Evolutionary conservation across 2,329 filamentous ascomycete genomes (phyloP).

Genomic region (Colletotrichum camelliae): DNA sequence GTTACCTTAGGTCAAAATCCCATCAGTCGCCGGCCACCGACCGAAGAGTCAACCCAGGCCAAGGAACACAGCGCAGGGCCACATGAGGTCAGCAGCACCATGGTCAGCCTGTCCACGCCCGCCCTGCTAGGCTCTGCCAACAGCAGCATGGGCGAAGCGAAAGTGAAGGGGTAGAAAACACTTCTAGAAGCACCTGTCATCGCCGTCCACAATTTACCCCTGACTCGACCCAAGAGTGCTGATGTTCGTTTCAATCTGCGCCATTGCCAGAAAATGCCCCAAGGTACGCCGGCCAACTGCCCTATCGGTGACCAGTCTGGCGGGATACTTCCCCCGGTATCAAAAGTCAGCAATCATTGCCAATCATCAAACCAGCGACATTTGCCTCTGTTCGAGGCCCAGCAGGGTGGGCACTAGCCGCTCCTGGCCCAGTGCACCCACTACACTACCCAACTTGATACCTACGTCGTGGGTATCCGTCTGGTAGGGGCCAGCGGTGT

Average conservation of each 20-base stretch:
- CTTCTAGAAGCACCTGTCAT: background rate
- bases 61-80: background rate
- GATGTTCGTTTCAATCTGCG: background rate
- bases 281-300: background rate
- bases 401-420: slow-evolving; percentile 13
- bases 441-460: background rate
- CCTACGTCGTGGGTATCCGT: background rate
- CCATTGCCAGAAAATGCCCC: background rate
- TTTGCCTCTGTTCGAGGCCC: slow-evolving; percentile 8
- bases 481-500: background rate
- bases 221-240: background rate
- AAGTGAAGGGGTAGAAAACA: background rate
- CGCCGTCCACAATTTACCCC: background rate
- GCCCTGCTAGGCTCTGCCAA: background rate
- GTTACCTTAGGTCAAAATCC: background rate
- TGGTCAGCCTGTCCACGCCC: background rate
- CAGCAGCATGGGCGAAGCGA: background rate
- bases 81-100: slow-evolving; percentile 6
- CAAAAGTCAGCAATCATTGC: slow-evolving; percentile 1
- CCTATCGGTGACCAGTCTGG: background rate
- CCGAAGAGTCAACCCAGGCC: background rate
- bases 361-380: slow-evolving; percentile 13
- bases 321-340: background rate
- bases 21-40: slow-evolving; percentile 3
- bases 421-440: slow-evolving; percentile 5